Conservation (phyloP, 163 green algal genomes). For the Chlamydomonas reinhardtii region DNA sequence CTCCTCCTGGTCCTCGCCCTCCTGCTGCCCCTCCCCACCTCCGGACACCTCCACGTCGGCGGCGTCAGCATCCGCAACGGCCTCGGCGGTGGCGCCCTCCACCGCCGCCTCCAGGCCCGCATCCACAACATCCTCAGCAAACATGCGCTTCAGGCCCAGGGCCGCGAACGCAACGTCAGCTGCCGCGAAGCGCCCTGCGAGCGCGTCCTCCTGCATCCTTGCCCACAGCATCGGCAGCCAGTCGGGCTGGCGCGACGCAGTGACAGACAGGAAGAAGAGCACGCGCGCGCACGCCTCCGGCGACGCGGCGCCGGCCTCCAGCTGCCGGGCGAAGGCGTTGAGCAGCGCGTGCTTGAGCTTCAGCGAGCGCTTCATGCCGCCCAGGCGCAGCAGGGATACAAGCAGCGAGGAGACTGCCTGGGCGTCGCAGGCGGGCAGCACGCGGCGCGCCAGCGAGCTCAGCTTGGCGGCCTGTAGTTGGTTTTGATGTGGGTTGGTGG, state of each 20-base stretch:
- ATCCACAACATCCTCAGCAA: not conserved
- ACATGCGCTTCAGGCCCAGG: constrained; percentile 6
- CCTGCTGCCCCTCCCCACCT: not conserved
- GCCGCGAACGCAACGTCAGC: constrained; percentile 15
- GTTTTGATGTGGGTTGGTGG: not conserved
- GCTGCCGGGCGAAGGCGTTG: not conserved
- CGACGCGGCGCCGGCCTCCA: not conserved
- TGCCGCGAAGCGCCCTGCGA: not conserved
- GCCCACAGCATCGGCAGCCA: constrained; percentile 18
- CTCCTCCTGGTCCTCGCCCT: not conserved
- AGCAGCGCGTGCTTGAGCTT: not conserved
- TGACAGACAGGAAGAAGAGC: not conserved
- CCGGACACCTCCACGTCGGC: not conserved
- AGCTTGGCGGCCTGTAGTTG: not conserved
- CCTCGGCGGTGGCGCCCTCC: not conserved
- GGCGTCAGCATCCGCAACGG: not conserved
- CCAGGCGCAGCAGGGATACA: not conserved
- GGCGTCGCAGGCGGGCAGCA: not conserved
- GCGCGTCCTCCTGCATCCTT: not conserved
- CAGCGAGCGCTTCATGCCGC: not conserved
- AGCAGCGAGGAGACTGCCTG: constrained; percentile 36
- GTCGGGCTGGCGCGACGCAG: not conserved
- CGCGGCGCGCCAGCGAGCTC: not conserved
- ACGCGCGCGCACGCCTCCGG: constrained; percentile 26
- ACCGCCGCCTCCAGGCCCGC: too few relatives aligned